Conservation (phyloP, 345 rosid species). For the Populus davidiana region DNA sequence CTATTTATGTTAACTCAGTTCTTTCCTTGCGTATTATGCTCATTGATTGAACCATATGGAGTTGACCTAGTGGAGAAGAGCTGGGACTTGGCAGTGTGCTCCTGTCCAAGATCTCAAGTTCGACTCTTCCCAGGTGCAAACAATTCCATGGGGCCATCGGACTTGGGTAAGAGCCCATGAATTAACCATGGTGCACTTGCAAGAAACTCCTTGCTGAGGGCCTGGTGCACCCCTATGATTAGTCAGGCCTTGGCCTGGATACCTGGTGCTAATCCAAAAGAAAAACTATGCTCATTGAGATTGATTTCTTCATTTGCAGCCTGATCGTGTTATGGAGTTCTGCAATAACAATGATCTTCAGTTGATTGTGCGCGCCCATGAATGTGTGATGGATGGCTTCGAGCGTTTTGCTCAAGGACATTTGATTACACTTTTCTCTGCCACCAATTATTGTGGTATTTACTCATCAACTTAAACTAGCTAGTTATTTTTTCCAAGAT, state of each 20-base stretch:
- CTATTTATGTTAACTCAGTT: not conserved
- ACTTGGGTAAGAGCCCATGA: too few species aligned
- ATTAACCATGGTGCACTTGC: too few species aligned
- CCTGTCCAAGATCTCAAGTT: too few species aligned
- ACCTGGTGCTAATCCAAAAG: too few species aligned
- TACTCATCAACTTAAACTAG: not conserved
- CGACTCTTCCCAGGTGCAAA: too few species aligned
- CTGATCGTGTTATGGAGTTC: conserved; percentile 98
- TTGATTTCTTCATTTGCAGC: conserved; percentile 48
- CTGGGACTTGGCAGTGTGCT: too few species aligned
- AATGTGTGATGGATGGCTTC: conserved; percentile 99
- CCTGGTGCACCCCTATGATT: not conserved
- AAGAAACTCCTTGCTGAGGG: too few species aligned
- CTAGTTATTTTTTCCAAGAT: not conserved
- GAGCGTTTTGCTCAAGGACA: conserved; percentile 99
- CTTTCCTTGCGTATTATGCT: not conserved
- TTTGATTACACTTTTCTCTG: conserved; percentile 91
- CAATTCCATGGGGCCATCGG: too few species aligned
- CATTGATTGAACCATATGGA: not conserved
- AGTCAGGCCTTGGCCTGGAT: too few species aligned
- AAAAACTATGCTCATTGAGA: conserved; percentile 4
- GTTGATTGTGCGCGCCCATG: conserved; percentile 95
- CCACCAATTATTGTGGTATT: conserved; percentile 94
- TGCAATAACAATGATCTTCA: conserved; percentile 98
- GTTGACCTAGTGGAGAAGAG: too few species aligned